Base-by-base conservation (phyloP, 2,329 filamentous ascomycete species). In the Cryphonectria japonica region DNA sequence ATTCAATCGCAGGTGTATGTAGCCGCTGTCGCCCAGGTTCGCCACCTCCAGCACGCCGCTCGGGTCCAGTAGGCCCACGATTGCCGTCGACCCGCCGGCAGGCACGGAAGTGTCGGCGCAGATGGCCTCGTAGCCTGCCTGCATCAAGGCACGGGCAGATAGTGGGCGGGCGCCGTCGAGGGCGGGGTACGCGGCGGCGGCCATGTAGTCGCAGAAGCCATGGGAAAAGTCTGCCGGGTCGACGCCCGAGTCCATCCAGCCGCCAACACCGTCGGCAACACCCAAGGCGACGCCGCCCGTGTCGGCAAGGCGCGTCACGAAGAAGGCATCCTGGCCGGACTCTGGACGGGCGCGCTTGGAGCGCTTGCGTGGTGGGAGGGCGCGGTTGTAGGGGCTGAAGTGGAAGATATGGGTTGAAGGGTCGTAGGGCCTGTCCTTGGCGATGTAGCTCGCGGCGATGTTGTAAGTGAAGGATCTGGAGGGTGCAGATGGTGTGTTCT, bases 141-240 rank as follows among this genome's bases (percentile, higher is more conserved):
- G 91, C 83, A 99, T 91, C 54, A 99, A 83, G 61, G 86, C 84
- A 77, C 88, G 88, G 1, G 95, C 89, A 37, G 88, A 87, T 69
- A 92, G 80, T 1, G 62, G 22, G 2, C 32, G 59, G 50, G 32
- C 9, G 43, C 22, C 26, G 84, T 78, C 59, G 74, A 74, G 50
- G 72, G 65, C 65, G 61, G 83, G 74, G 71, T 73, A 85, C 22
- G 94, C 93, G 16, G 89, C 88, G 66, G 90, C 86, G 2, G 94
- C 93, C 94, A 98, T 98, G 81, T 97, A 93, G 76, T 94, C 91
- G 85, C 96, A 98, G 72, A 99, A 85, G 57, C 92, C 93, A 79
- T 98, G 95, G 3, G 95, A 96, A 81, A 98, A 98, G 81, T 98
- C 93, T 39, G 94, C 94, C 11, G 96, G 95, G 78, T 99, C 95